These are phyloP conservation scores for Amaranthus hypochondriacus DNA, from an alignment of 148 eudicot species.

Conservation along the genomic window DNA sequence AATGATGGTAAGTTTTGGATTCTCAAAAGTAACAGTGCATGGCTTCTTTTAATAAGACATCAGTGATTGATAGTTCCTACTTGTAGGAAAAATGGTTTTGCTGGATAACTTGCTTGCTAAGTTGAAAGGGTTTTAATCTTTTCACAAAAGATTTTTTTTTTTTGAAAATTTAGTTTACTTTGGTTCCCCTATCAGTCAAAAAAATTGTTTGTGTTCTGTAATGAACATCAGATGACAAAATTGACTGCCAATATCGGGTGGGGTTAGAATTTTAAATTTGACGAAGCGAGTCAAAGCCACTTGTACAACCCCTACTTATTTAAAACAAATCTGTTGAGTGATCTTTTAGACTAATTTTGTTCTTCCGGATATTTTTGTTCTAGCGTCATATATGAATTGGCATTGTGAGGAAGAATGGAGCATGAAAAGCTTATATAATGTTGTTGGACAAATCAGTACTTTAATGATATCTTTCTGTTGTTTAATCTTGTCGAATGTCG, in stretches of 20 bases:
- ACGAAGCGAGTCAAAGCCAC: too few relatives aligned
- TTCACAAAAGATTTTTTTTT: slow-evolving; percentile 57
- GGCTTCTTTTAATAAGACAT: neutral
- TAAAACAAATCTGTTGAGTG: too few relatives aligned
- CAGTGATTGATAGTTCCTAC: slow-evolving; percentile 5
- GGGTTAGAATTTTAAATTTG: too few relatives aligned
- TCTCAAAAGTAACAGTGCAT: neutral
- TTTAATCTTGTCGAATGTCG: too few relatives aligned
- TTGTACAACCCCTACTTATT: too few relatives aligned
- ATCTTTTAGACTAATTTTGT: too few relatives aligned
- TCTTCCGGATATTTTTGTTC: too few relatives aligned
- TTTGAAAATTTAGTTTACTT: neutral
- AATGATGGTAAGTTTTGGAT: slow-evolving; percentile 60
- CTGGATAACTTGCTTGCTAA: slow-evolving; percentile 95
- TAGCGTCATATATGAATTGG: too few relatives aligned
- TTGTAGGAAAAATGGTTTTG: slow-evolving; percentile 89
- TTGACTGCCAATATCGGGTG: slow-evolving; percentile 14
- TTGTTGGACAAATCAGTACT: too few relatives aligned
- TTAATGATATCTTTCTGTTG: too few relatives aligned
- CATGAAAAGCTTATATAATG: too few relatives aligned
- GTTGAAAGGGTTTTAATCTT: slow-evolving; percentile 91
- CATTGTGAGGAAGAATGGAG: too few relatives aligned
- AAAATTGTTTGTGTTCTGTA: slow-evolving; percentile 10
- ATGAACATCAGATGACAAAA: slow-evolving; percentile 75
- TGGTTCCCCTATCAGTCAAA: neutral